These are phyloP conservation scores for Elsinoe batatas DNA, from an alignment of 2,329 filamentous ascomycete species.

Conservation along the genomic window DNA sequence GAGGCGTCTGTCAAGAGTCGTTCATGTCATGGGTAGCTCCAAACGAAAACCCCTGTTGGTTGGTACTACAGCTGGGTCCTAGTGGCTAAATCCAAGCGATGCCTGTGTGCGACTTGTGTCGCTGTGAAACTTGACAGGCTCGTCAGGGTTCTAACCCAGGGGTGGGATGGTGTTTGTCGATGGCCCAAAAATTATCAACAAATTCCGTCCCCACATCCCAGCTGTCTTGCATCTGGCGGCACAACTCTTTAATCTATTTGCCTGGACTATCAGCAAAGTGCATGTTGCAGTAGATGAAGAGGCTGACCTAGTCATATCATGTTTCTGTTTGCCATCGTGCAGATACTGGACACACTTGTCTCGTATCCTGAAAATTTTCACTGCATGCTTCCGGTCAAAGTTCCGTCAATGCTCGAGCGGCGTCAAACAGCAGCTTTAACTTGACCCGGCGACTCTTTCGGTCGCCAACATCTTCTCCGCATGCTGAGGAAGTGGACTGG, in stretches of 20 bases:
- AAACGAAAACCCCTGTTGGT: slow-evolving; percentile 1
- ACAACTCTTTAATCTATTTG: not conserved
- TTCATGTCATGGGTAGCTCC: slow-evolving; percentile 4
- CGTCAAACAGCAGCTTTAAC: not conserved
- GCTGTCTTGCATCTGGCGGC: not conserved
- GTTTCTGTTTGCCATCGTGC: not conserved
- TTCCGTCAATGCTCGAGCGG: not conserved
- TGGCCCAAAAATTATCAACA: not conserved
- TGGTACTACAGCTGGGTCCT: not conserved
- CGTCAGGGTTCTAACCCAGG: not conserved
- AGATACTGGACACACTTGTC: not conserved
- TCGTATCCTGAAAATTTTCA: not conserved
- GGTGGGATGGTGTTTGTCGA: not conserved
- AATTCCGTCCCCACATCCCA: not conserved
- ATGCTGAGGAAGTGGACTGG: too few relatives aligned
- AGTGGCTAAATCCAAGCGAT: not conserved
- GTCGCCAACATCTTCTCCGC: not conserved
- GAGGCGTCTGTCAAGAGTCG: slow-evolving; percentile 8
- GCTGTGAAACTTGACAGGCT: slow-evolving; percentile 5
- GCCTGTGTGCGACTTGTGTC: not conserved
- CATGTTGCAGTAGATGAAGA: not conserved
- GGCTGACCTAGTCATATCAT: not conserved
- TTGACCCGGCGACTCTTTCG: not conserved
- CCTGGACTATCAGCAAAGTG: not conserved
- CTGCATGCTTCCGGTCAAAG: not conserved